Evolutionary conservation across 73 alveolate species (phyloP).

Genomic region (Paramecium bursaria): DNA sequence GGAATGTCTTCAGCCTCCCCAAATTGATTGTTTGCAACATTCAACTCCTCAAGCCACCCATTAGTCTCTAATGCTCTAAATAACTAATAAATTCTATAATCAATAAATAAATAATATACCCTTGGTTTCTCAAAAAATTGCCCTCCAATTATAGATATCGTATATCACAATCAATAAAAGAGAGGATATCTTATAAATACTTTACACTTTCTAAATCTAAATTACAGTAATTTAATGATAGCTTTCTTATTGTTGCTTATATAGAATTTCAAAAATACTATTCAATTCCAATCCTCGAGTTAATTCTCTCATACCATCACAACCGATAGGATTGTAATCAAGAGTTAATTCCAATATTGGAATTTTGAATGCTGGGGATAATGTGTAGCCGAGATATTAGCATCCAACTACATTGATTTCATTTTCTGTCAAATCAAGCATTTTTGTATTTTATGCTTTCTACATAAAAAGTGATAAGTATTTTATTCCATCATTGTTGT

Average conservation of each 20-base stretch:
- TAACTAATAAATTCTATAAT: constrained; percentile 37
- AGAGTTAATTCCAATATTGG: constrained; percentile 48
- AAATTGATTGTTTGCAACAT: constrained; percentile 67
- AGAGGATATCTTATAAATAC: constrained; percentile 55
- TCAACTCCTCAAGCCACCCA: constrained; percentile 68
- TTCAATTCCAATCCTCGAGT: constrained; percentile 66
- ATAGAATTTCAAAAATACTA: not conserved
- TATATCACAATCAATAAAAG: constrained; percentile 65
- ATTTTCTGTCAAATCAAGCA: constrained; percentile 66
- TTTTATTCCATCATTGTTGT: constrained; percentile 65
- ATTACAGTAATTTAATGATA: constrained; percentile 61
- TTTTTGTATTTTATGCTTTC: constrained; percentile 59
- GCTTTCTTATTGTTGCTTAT: constrained; percentile 56
- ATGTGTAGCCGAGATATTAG: constrained; percentile 61
- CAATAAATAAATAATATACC: not conserved
- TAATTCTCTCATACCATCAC: constrained; percentile 58
- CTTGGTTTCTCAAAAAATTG: constrained; percentile 64
- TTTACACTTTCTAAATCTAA: constrained; percentile 69
- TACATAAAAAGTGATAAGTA: constrained; percentile 60
- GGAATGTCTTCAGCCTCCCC: constrained; percentile 72
- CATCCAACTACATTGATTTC: constrained; percentile 63
- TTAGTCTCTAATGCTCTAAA: constrained; percentile 66
- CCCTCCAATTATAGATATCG: constrained; percentile 62
- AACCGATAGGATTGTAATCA: constrained; percentile 62
- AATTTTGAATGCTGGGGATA: constrained; percentile 59